A percentile compares a stretch with the other conserved stretches of the same genome.
phyloP scores from a whole-genome alignment of 306 rosid genomes.

The Gastrolobium villosum region DNA sequence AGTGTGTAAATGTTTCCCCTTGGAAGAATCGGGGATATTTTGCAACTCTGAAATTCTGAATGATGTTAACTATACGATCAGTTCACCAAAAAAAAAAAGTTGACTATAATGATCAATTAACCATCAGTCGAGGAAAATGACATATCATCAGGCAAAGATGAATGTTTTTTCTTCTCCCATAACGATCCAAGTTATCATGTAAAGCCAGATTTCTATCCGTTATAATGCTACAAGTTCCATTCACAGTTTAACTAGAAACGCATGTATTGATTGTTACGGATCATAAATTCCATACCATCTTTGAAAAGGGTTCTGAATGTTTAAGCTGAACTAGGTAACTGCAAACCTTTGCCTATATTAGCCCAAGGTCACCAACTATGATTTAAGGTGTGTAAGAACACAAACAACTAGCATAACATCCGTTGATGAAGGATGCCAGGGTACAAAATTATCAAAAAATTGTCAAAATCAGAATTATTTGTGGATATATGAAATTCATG shows the following conservation, averaged over 20 bases:
- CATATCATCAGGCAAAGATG: background rate
- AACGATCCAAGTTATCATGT: background rate
- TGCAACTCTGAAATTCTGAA: background rate
- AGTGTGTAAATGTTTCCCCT: background rate
- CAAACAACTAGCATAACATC: slow-evolving; percentile 19
- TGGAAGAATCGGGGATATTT: background rate
- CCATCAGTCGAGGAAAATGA: background rate
- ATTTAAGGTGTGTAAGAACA: background rate
- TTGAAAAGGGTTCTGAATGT: slow-evolving; percentile 10
- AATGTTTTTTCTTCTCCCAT: background rate
- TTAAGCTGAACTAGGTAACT: slow-evolving; percentile 15
- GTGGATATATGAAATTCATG: slow-evolving; percentile 5
- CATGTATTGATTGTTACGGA: slow-evolving; percentile 29
- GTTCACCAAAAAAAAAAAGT: background rate
- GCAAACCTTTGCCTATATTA: background rate
- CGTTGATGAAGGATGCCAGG: background rate
- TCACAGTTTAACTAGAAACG: background rate
- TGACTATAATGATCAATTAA: background rate
- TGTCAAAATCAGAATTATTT: slow-evolving; percentile 25
- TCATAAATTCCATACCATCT: slow-evolving; percentile 26
- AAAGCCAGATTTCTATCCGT: slow-evolving; percentile 16
- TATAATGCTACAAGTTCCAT: slow-evolving; percentile 9
- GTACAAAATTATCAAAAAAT: background rate
- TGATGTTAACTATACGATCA: background rate
- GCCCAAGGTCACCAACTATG: background rate